These are phyloP conservation scores for Neoarthrinium moseri DNA, from an alignment of 2,329 filamentous ascomycete species.

Conservation along the genomic window DNA sequence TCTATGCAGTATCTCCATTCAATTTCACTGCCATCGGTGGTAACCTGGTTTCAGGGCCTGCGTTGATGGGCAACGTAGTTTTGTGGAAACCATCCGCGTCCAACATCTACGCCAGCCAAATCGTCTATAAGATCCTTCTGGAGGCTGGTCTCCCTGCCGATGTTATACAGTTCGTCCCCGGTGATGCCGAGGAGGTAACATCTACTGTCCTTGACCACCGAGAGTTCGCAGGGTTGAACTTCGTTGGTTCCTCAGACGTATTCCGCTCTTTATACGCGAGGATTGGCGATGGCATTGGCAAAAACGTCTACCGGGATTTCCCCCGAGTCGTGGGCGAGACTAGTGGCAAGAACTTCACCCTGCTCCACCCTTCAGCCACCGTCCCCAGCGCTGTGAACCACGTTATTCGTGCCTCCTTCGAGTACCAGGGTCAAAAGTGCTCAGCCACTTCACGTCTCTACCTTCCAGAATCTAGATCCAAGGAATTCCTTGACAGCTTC, in stretches of 20 bases:
- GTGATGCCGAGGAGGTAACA: conserved; percentile 28
- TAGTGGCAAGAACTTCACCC: conserved; percentile 52
- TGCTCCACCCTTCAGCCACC: conserved; percentile 46
- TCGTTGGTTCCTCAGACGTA: conserved; percentile 37
- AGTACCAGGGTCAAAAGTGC: conserved; percentile 53
- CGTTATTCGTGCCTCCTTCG: conserved; percentile 47
- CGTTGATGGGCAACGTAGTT: conserved; percentile 38
- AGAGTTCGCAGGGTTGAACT: conserved; percentile 18
- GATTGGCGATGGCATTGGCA: conserved; percentile 27
- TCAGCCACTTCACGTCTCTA: conserved; percentile 44
- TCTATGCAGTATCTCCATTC: conserved; percentile 39
- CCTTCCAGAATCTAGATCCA: conserved; percentile 33
- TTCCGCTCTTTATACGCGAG: conserved; percentile 31
- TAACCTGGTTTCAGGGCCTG: conserved; percentile 32
- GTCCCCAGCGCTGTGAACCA: conserved; percentile 43
- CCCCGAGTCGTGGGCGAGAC: conserved; percentile 50
- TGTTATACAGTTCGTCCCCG: conserved; percentile 33
- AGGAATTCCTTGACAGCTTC: conserved; percentile 27
- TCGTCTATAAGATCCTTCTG: conserved; percentile 36
- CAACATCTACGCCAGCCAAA: conserved; percentile 30
- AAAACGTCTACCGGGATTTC: conserved; percentile 31
- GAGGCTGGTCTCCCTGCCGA: conserved; percentile 36
- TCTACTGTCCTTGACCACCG: background rate
- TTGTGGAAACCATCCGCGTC: conserved; percentile 39
- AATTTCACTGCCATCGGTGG: conserved; percentile 41